phyloP scores from a whole-genome alignment of 306 rosid genomes.

The Hippophae tibetana region DNA sequence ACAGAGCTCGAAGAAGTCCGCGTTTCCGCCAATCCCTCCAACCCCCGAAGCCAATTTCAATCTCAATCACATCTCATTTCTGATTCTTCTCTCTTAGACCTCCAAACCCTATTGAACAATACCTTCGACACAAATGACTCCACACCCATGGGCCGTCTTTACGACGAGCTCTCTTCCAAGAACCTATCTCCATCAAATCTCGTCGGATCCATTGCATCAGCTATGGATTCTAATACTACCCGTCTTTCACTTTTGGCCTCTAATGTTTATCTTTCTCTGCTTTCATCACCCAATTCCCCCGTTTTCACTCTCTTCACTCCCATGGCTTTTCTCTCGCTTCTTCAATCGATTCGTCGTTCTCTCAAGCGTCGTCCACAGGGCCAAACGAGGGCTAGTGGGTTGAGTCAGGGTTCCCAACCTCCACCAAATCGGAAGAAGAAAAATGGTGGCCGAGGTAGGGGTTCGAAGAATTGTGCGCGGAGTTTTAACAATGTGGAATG shows the following conservation, averaged over 20 bases:
- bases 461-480: constrained; percentile 11
- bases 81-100: constrained; percentile 43
- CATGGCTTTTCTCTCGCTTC: constrained; percentile 70
- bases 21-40: constrained; percentile 21
- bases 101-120: constrained; percentile 40
- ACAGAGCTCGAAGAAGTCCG: constrained; percentile 52
- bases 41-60: background rate
- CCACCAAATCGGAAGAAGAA: constrained; percentile 29
- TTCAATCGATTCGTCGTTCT: constrained; percentile 65
- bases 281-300: constrained; percentile 66
- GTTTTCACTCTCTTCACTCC: constrained; percentile 81
- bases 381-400: background rate
- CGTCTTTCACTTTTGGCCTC: constrained; percentile 56
- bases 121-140: constrained; percentile 15
- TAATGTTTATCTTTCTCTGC: constrained; percentile 54
- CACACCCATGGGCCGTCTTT: constrained; percentile 29
- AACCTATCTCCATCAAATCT: constrained; percentile 51
- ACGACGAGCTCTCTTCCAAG: constrained; percentile 46
- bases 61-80: constrained; percentile 36
- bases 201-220: constrained; percentile 40
- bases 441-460: constrained; percentile 21
- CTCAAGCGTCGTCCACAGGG: constrained; percentile 32
- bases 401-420: constrained; percentile 13
- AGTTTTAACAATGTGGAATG: constrained; percentile 8
- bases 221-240: constrained; percentile 61